phyloP scores from a whole-genome alignment of 768 basidiomycete species.

The Mycena galopus region DNA sequence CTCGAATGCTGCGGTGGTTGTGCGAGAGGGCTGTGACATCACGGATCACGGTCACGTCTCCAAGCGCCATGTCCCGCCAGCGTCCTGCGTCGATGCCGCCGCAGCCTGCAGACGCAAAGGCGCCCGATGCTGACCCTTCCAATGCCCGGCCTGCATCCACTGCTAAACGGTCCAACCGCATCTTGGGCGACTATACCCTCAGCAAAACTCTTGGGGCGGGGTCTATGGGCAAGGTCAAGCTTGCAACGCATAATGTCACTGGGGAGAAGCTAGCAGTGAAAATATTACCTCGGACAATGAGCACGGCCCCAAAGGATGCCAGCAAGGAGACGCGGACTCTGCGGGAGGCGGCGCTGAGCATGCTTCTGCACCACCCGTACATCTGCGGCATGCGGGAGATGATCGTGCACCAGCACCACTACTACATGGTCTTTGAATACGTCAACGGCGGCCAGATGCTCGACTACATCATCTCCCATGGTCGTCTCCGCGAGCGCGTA shows the following conservation, averaged over 20 bases:
- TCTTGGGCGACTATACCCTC: conserved; percentile 95
- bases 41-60: background rate
- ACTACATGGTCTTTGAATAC: conserved; percentile 99
- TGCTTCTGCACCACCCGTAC: conserved; percentile 98
- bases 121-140: background rate
- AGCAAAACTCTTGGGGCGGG: conserved; percentile 98
- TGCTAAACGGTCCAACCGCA: conserved; percentile 61
- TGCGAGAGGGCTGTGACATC: no score
- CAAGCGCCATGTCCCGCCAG: conserved; percentile 18
- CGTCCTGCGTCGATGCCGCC: conserved; percentile 33
- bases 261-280: conserved; percentile 99
- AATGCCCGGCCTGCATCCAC: conserved; percentile 28
- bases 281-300: conserved; percentile 85
- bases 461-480: conserved; percentile 99
- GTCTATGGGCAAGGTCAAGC: conserved; percentile 99
- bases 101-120: background rate
- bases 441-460: conserved; percentile 99
- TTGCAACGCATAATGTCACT: conserved; percentile 89
- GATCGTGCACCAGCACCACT: conserved; percentile 97
- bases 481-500: conserved; percentile 92
- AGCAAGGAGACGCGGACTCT: conserved; percentile 97
- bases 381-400: conserved; percentile 99
- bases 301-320: conserved; percentile 79
- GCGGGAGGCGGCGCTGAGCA: conserved; percentile 94
- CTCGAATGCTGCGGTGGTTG: no score